Base-by-base conservation (phyloP, 306 rosid genomes). In the Quercus cerris region DNA sequence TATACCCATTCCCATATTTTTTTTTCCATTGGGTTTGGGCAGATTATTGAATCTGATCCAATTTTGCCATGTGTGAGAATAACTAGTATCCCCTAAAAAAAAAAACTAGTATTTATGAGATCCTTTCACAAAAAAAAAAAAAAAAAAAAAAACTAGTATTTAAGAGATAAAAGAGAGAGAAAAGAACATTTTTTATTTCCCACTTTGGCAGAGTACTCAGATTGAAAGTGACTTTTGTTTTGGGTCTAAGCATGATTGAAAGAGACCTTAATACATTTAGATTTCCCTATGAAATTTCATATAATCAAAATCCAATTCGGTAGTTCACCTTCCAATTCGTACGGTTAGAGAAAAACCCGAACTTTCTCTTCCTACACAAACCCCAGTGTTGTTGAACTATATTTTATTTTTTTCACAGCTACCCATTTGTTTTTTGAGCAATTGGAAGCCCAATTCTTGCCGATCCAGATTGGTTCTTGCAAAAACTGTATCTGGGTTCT, bases 401-500 rank as follows among this genome's bases (percentile, higher is more conserved):
- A 8, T 75, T 59, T 69, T 44, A 66, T 41, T 41, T 74, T 74
- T 71, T 56, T 62, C 57, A 2, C 11, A 30, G 61, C 46, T 52
- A 80, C 57, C 75, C 82, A 61, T 58, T 75, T 82, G 81, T n/a
- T 71, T 76, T 74, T 27, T 62, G 8, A 78, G 75, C 75, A 75
- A 46, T 80, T 77, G 68, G 66, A 74, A 35, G 66, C 66, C 76
- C 74, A 38, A 22, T 35, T 77, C 70, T 80, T 67, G 81, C 83
- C 71, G 93, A 91, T 82, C 91, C 86, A 78, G 84, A 84, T 79
- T 87, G 82, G 83, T 87, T 79, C 81, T 11, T 71, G 75, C 85
- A 22, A 73, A 77, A 79, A 74, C 69, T 81, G 59, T 35, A 56
- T 67, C 78, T 66, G 83, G 82, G 83, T 76, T 87, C 61, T 70